These are phyloP conservation scores for Coleophoma crateriformis DNA, from an alignment of 2,329 filamentous ascomycete genomes.

Conservation along the genomic window DNA sequence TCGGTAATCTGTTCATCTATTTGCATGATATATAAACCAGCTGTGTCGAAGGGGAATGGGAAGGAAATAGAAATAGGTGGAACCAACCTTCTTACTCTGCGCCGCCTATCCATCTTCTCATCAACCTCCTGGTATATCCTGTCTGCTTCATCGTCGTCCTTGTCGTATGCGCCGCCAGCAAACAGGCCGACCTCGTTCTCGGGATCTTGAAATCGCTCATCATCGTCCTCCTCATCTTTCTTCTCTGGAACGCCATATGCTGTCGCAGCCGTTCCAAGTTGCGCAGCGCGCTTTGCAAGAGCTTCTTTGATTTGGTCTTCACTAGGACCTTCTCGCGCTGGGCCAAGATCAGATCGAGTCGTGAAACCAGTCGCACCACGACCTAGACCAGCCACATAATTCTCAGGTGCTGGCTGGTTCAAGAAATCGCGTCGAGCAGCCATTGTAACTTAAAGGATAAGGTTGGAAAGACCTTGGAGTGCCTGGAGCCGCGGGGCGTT, in stretches of 20 bases:
- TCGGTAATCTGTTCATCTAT: conserved; percentile 75
- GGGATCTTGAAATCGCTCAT: conserved; percentile 86
- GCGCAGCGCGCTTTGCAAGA: conserved; percentile 85
- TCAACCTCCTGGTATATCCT: conserved; percentile 93
- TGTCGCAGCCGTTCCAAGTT: conserved; percentile 67
- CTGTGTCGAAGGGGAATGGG: conserved; percentile 32
- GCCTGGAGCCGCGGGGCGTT: too few relatives aligned
- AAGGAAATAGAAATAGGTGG: conserved; percentile 16
- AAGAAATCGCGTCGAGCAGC: conserved; percentile 72
- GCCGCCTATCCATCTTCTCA: conserved; percentile 89
- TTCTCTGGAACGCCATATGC: conserved; percentile 58
- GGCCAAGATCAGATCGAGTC: conserved; percentile 91
- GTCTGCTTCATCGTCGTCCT: conserved; percentile 97
- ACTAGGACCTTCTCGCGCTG: conserved; percentile 88
- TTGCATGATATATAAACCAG: conserved; percentile 61
- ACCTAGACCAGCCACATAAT: conserved; percentile 93
- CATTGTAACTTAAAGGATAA: conserved; percentile 12
- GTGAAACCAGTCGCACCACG: conserved; percentile 98
- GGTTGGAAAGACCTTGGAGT: too few relatives aligned
- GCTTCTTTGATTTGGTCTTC: conserved; percentile 98
- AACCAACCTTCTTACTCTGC: conserved; percentile 82
- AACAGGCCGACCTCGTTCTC: conserved; percentile 97
- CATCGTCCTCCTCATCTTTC: conserved; percentile 61
- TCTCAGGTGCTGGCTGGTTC: conserved; percentile 77
- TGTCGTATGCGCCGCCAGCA: conserved; percentile 90